Conservation (phyloP, 345 rosid species). For the Acer campestre region DNA sequence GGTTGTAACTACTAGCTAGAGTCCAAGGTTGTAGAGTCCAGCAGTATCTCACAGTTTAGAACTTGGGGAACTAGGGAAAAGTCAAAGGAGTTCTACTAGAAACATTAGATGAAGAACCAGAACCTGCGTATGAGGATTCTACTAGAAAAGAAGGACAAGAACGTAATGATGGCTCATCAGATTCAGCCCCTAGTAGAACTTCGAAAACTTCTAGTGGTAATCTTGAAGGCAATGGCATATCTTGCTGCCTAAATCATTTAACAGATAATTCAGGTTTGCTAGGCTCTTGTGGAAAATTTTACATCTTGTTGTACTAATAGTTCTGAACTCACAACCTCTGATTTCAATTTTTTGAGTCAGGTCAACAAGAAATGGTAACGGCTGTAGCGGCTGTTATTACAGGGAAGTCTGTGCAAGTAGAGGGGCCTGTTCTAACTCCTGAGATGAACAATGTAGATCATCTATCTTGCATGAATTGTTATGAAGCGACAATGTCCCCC, state of each 20-base stretch:
- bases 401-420: background rate
- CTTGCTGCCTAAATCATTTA: conserved; percentile 9
- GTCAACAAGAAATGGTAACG: background rate
- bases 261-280: conserved; percentile 21
- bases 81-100: conserved; percentile 20
- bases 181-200: background rate
- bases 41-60: background rate
- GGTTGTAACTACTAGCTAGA: no score
- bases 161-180: background rate
- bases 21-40: background rate
- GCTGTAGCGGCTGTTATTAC: background rate
- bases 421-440: background rate
- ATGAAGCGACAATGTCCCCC: background rate
- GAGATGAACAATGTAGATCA: background rate
- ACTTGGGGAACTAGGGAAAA: background rate
- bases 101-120: conserved; percentile 16
- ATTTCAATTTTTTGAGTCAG: background rate
- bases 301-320: no score
- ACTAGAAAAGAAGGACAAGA: conserved; percentile 1
- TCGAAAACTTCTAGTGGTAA: background rate
- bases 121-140: conserved; percentile 6
- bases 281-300: background rate
- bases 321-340: background rate
- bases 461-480: background rate
- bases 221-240: background rate